Evolutionary conservation across 2,329 filamentous ascomycete genomes (phyloP).

Genomic region (Aspergillus fumigatus): DNA sequence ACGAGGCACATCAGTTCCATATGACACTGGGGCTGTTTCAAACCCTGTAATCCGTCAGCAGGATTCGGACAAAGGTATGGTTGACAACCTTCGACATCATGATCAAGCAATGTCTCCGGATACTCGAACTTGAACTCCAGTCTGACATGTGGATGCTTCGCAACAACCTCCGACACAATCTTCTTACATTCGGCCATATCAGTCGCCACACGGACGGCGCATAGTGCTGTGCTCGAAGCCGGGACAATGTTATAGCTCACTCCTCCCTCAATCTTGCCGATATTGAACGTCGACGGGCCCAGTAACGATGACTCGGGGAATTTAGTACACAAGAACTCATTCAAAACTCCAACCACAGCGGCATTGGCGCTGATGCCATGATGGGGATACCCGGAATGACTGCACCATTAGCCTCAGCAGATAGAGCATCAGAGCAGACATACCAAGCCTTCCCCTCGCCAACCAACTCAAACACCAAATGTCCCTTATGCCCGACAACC

Average conservation of each 20-base stretch:
- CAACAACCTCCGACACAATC: conserved; percentile 29
- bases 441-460: conserved; percentile 21
- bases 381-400: conserved; percentile 38
- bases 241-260: conserved; percentile 40
- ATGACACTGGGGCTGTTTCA: conserved; percentile 33
- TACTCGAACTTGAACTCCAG: conserved; percentile 36
- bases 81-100: conserved; percentile 25
- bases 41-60: conserved; percentile 25
- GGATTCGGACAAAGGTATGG: no score
- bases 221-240: conserved; percentile 36
- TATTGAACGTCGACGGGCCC: conserved; percentile 39
- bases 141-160: conserved; percentile 29
- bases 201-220: conserved; percentile 36
- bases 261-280: conserved; percentile 37
- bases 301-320: conserved; percentile 36
- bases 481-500: conserved; percentile 51
- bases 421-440: not conserved
- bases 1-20: conserved; percentile 39
- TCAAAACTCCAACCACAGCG: conserved; percentile 29
- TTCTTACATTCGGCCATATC: conserved; percentile 32
- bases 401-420: conserved; percentile 6
- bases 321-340: conserved; percentile 14
- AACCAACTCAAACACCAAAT: conserved; percentile 29
- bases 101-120: conserved; percentile 36
- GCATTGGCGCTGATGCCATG: conserved; percentile 29